phyloP scores from a whole-genome alignment of 257 asterid genomes.

The Penstemon eatonii region DNA sequence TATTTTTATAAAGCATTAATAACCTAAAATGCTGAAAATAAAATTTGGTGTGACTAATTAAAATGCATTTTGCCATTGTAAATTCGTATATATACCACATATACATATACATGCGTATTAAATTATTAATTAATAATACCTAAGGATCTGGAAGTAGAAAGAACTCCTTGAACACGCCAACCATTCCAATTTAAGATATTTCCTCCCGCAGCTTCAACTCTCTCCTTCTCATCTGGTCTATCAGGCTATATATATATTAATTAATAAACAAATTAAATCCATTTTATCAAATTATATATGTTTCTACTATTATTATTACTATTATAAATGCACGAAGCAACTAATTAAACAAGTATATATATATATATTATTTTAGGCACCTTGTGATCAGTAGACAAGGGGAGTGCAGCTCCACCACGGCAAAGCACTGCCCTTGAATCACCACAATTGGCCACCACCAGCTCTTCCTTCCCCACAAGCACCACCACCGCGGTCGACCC shows the following conservation, averaged over 20 bases:
- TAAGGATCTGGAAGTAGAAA: constrained; percentile 56
- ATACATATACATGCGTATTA: too few relatives aligned
- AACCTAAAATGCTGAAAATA: too few relatives aligned
- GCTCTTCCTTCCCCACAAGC: constrained; percentile 45
- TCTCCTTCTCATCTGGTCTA: constrained; percentile 54
- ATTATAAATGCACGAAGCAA: too few relatives aligned
- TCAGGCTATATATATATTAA: constrained; percentile 40
- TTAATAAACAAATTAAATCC: too few relatives aligned
- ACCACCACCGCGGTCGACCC: constrained; percentile 65
- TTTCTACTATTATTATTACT: too few relatives aligned
- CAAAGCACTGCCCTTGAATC: constrained; percentile 68
- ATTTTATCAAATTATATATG: too few relatives aligned
- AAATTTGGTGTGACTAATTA: too few relatives aligned
- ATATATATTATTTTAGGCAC: constrained; percentile 20
- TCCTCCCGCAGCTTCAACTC: constrained; percentile 64
- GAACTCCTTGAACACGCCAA: constrained; percentile 52
- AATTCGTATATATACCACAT: too few relatives aligned
- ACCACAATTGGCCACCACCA: constrained; percentile 70
- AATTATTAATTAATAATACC: constrained; percentile 39
- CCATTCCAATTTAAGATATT: constrained; percentile 47
- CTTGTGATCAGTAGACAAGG: constrained; percentile 51
- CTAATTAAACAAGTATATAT: too few relatives aligned
- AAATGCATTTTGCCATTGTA: too few relatives aligned
- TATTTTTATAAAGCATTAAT: too few relatives aligned
- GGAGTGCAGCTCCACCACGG: constrained; percentile 43